Base-by-base conservation (phyloP, 768 basidiomycete genomes). In the Clitopilus hobsonii region DNA sequence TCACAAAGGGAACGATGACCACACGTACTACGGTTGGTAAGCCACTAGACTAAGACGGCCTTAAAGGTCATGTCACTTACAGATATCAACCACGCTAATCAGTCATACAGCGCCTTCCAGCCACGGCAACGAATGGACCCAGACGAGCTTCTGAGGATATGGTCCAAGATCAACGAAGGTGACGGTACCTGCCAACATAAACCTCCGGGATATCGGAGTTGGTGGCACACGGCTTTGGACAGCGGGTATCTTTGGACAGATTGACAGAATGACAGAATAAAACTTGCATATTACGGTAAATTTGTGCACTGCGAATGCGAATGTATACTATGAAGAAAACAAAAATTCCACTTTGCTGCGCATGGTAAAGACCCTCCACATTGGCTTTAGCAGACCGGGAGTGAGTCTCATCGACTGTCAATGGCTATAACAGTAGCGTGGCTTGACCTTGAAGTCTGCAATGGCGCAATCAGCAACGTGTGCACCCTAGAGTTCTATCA, bases 1-100 rank as follows among this genome's bases (percentile, higher is more conserved):
- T 59, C 49, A 58, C 66, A 67, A 65, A 69, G 60, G 65, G 66
- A 65, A 64, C 60, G 56, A 53, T 59, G 52, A 57, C 58, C 48
- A 57, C 59, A 65, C 53, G 56, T 54, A 56, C 49, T 51, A 53
- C 26, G 55, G 68, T 69, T 64, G 66, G 67, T 71, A 65, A 69
- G 71, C 67, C 56, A 45, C 18, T 61, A 57, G 64, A 64, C 61
- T 63, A 56, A 61, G 59, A 61, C 58, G 57, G 55, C 29, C 56
- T n/a, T 13, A 24, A 26, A 27, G 49, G 24, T 28, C 22, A 45
- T 14, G 32, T 36, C 32, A 14, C 32, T 36, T 36, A 36, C 32
- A 36, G 8, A n/a, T 36, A 36, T 36, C 32, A 36, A n/a, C n/a
- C 41, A 45, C 11, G 41, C 22, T 45, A 20, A 6, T 45, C 41